Conservation (phyloP, 176 grass and related monocot species). For the Musa acuminata region DNA sequence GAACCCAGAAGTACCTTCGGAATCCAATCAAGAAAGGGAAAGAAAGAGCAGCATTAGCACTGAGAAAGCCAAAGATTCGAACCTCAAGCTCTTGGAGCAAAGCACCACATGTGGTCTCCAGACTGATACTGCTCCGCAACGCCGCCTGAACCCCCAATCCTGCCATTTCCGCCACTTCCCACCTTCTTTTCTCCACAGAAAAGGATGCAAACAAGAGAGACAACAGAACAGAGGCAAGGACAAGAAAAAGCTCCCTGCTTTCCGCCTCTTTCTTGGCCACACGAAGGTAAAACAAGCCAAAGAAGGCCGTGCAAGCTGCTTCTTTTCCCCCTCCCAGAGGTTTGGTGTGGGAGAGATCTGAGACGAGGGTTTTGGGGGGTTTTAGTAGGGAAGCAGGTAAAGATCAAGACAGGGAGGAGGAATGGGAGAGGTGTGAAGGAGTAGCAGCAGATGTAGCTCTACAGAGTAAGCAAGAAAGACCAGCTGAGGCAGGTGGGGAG, state of each 20-base stretch:
- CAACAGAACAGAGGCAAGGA: conserved; percentile 1
- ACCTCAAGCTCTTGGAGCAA: conserved; percentile 92
- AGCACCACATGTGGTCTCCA: conserved; percentile 64
- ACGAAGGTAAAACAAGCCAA: neutral
- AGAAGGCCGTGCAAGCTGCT: neutral
- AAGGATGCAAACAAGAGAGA: conserved; percentile 5
- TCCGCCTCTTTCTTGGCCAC: neutral
- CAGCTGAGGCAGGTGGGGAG: too few relatives aligned
- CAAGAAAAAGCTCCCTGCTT: conserved; percentile 4
- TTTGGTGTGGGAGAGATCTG: neutral
- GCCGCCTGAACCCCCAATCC: neutral
- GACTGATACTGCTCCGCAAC: conserved; percentile 38
- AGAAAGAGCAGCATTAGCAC: neutral
- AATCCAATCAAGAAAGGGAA: conserved; percentile 8
- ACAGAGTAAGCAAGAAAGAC: neutral
- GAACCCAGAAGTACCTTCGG: neutral
- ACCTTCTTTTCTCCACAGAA: conserved; percentile 2
- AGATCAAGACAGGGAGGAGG: neutral
- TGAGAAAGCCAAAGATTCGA: neutral
- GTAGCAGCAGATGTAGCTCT: neutral
- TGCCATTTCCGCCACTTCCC: conserved; percentile 45
- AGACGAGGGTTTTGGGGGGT: neutral
- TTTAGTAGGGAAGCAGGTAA: neutral
- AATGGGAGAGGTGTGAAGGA: neutral
- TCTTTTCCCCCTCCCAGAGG: neutral